phyloP scores from a whole-genome alignment of 2,329 filamentous ascomycete genomes.

The Ophiocordyceps camponoti-floridani region DNA sequence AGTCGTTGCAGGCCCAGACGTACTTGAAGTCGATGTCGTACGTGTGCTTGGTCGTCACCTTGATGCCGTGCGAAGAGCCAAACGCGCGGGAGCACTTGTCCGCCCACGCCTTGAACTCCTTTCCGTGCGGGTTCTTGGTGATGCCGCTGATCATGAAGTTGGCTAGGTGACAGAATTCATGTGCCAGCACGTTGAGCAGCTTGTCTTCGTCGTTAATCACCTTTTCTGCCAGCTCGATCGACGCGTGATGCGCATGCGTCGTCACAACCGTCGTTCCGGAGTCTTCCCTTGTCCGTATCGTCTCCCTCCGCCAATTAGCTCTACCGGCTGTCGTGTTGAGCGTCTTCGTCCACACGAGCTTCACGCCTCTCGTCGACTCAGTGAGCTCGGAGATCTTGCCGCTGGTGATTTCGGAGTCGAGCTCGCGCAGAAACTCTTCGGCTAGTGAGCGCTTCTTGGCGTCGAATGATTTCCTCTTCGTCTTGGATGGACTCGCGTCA shows the following conservation, averaged over 20 bases:
- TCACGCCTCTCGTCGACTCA: constrained; percentile 48
- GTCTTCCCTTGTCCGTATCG: constrained; percentile 16
- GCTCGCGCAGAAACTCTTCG: constrained; percentile 42
- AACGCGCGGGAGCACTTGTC: constrained; percentile 37
- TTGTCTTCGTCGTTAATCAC: constrained; percentile 64
- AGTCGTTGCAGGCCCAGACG: constrained; percentile 60
- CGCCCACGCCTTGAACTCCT: constrained; percentile 66
- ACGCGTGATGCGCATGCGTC: constrained; percentile 41
- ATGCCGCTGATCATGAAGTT: constrained; percentile 76
- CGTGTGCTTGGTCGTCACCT: constrained; percentile 76
- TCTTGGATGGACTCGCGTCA: constrained; percentile 13
- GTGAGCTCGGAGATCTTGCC: constrained; percentile 42
- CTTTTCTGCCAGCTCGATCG: constrained; percentile 77
- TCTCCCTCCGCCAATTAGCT: constrained; percentile 53
- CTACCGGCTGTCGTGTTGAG: constrained; percentile 64
- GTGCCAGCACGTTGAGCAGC: constrained; percentile 78
- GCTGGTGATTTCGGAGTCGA: constrained; percentile 47
- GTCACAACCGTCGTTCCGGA: constrained; percentile 10
- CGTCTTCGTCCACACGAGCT: constrained; percentile 58
- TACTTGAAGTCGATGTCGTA: constrained; percentile 92
- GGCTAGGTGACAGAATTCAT: constrained; percentile 89
- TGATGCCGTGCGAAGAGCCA: constrained; percentile 37
- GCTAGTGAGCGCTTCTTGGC: constrained; percentile 44
- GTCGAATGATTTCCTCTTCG: constrained; percentile 42
- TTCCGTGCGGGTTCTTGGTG: constrained; percentile 62